Evolutionary conservation across 2,329 filamentous ascomycete genomes (phyloP).

Genomic region (Pseudogymnoascus sp.): DNA sequence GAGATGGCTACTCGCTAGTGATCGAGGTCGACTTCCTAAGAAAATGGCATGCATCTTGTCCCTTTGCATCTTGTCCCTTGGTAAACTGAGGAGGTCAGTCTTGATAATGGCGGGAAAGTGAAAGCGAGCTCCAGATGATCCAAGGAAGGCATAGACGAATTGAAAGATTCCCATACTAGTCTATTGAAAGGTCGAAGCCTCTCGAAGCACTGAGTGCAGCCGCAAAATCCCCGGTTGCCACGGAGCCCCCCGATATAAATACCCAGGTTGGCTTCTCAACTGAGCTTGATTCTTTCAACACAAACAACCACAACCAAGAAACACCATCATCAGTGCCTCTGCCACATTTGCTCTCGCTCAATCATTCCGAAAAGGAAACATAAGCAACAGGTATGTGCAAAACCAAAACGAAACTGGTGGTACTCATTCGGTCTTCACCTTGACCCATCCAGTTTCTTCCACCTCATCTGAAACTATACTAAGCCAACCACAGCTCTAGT

Average conservation of each 20-base stretch:
- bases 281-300: neutral
- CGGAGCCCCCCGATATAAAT: neutral
- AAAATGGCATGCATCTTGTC: too few relatives aligned
- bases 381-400: neutral
- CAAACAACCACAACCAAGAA: neutral
- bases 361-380: neutral
- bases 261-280: neutral
- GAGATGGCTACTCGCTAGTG: neutral
- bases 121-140: neutral
- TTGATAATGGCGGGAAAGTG: neutral
- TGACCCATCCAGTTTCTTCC: neutral
- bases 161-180: neutral
- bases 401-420: neutral
- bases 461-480: neutral
- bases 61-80: too few relatives aligned
- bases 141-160: neutral
- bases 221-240: neutral
- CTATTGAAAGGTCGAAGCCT: neutral
- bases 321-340: neutral
- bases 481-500: neutral
- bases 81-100: neutral
- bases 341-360: neutral
- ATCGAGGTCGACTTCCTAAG: neutral
- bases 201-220: neutral
- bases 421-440: neutral